Base-by-base conservation (phyloP, 345 rosid genomes). In the Euphorbia tirucalli region DNA sequence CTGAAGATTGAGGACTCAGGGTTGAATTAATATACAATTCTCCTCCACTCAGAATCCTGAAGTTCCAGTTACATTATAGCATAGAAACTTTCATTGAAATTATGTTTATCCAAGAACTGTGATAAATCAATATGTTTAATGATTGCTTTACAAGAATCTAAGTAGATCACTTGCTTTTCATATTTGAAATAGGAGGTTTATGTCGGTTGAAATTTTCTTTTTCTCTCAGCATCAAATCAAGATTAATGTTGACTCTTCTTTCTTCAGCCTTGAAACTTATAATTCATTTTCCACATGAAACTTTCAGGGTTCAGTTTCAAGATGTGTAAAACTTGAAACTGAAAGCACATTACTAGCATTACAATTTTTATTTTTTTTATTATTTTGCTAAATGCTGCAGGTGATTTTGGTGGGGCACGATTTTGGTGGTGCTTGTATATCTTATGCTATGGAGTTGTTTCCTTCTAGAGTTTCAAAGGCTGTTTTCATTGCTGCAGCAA, bases 391-490 rank as follows among this genome's bases (percentile, higher is more conserved):
- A 31, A 56, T 58, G 15, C 5, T 77, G 85, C 85, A 95, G 99
- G 97, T 89, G 76, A 85, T 95, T 69, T 83, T 95, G 91, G 97
- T 88, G 3, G 98, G 98, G 43, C 99, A 92, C 14, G 97, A 95
- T 82, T 87, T 95, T 72, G 99, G 98, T 58, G 99, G 99, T 65
- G 88, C 97, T 49, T 92, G 99, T 70, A 67, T 89, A 66, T 89
- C 96, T 9, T 87, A 88, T 67, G 93, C 87, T 52, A 88, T 92
- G 98, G 99, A 95, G 83, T 70, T 86, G 73, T 90, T 89, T 84
- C 94, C 98, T 72, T 60, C 39, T 10, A 92, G 81, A 85, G 72
- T 89, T 59, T 83, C 93, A 2, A 95, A 89, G 83, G 93, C 97
- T 56, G 72, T 90, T 67, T 95, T 80, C 72, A 69, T 92, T 54